These are phyloP conservation scores for Trichoderma citrinoviride DNA, from an alignment of 2,329 filamentous ascomycete genomes.

Conservation along the genomic window DNA sequence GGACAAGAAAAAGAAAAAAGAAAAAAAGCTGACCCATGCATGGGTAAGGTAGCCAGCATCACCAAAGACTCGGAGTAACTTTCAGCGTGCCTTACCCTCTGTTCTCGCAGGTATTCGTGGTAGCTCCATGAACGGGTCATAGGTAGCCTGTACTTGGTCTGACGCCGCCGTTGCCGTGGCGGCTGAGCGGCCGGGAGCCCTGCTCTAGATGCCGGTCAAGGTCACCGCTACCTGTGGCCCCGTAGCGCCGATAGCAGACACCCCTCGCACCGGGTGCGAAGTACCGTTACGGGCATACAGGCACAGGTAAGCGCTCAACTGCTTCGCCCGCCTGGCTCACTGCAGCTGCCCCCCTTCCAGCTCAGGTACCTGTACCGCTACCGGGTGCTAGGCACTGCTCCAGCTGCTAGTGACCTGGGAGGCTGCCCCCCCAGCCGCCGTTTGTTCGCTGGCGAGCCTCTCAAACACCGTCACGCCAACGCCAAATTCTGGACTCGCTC, in stretches of 20 bases:
- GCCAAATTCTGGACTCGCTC: constrained; percentile 17
- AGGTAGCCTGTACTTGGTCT: constrained; percentile 18
- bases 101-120: background rate
- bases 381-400: too few species aligned
- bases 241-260: constrained; percentile 14
- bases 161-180: constrained; percentile 13
- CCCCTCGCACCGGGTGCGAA: constrained; percentile 7
- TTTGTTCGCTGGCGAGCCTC: constrained; percentile 19
- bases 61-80: too few species aligned
- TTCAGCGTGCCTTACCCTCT: too few species aligned
- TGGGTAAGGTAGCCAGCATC: too few species aligned
- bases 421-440: constrained; percentile 12
- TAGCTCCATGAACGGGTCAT: background rate
- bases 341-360: constrained; percentile 14
- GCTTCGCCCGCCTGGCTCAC: constrained; percentile 8
- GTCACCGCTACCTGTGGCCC: constrained; percentile 16
- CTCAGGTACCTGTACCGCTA: background rate
- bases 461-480: constrained; percentile 15
- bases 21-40: background rate
- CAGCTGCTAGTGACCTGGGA: too few species aligned
- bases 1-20: background rate
- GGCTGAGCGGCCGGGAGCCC: constrained; percentile 15
- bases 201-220: constrained; percentile 14
- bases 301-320: background rate
- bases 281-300: too few species aligned